phyloP scores from a whole-genome alignment of 805 yeast species.

The Lachancea lanzarotensis region DNA sequence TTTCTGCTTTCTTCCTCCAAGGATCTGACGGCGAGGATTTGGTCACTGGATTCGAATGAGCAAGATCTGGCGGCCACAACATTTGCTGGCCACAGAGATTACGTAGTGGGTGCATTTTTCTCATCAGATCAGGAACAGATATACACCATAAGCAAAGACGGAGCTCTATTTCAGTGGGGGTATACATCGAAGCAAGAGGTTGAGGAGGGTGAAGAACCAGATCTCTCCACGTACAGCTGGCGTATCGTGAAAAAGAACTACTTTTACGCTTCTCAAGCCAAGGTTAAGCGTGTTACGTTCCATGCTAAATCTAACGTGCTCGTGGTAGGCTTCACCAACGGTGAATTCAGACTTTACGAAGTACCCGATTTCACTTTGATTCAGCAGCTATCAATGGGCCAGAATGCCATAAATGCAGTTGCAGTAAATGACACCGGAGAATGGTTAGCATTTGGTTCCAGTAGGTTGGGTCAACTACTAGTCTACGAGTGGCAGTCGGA shows the following conservation, averaged over 20 bases:
- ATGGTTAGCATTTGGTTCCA: constrained; percentile 94
- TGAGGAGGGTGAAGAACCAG: constrained; percentile 38
- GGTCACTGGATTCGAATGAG: constrained; percentile 65
- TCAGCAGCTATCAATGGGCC: constrained; percentile 89
- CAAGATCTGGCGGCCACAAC: constrained; percentile 69
- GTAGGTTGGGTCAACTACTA: constrained; percentile 82
- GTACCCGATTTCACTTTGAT: constrained; percentile 70
- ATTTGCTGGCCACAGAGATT: constrained; percentile 87
- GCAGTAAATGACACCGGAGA: constrained; percentile 79
- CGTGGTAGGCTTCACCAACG: constrained; percentile 84
- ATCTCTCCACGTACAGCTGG: constrained; percentile 56
- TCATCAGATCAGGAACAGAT: constrained; percentile 82
- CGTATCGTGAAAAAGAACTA: constrained; percentile 73
- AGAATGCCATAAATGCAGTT: constrained; percentile 78
- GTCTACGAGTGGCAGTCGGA: constrained; percentile 99
- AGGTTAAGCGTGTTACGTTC: constrained; percentile 76
- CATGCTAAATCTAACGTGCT: constrained; percentile 64
- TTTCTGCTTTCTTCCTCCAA: constrained; percentile 81
- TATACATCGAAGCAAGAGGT: constrained; percentile 52
- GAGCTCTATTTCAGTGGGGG: constrained; percentile 91
- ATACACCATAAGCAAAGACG: constrained; percentile 89
- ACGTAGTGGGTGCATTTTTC: constrained; percentile 82
- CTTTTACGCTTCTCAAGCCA: constrained; percentile 54
- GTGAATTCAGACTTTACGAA: constrained; percentile 88
- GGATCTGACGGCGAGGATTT: constrained; percentile 83